These are phyloP conservation scores for Penicillium salamii DNA, from an alignment of 495 filamentous ascomycete species.

Conservation along the genomic window DNA sequence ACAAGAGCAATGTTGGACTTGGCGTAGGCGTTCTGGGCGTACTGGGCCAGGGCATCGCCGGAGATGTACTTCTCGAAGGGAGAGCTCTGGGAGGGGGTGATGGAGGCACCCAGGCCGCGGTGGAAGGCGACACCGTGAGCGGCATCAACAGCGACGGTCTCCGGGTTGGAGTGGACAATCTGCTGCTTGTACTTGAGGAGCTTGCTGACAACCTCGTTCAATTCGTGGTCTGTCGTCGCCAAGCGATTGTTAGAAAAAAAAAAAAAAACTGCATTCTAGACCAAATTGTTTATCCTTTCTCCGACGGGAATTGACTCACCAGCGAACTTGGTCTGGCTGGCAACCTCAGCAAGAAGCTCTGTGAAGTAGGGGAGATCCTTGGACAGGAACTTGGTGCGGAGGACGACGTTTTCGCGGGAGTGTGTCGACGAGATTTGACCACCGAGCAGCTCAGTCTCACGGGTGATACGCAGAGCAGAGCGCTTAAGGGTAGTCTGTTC, in stretches of 20 bases:
- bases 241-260: conserved; percentile 18
- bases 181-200: conserved; percentile 71
- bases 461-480: conserved; percentile 83
- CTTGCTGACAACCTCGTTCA: conserved; percentile 77
- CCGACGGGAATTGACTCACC: conserved; percentile 49
- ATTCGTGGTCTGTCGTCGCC: conserved; percentile 67
- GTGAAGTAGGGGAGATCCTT: conserved; percentile 96
- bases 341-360: conserved; percentile 90
- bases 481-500: conserved; percentile 78
- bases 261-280: background rate
- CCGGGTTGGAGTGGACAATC: conserved; percentile 59
- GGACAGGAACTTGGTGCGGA: conserved; percentile 90
- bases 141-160: conserved; percentile 74
- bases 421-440: conserved; percentile 80
- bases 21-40: conserved; percentile 71
- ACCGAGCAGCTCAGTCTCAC: conserved; percentile 92
- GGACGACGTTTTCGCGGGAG: conserved; percentile 86
- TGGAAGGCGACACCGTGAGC: conserved; percentile 92
- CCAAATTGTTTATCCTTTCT: background rate
- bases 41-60: conserved; percentile 65
- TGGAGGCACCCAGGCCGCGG: conserved; percentile 75
- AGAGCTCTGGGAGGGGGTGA: conserved; percentile 65
- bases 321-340: conserved; percentile 79
- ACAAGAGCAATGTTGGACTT: conserved; percentile 90
- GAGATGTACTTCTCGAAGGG: conserved; percentile 76